phyloP scores from a whole-genome alignment of 2,329 filamentous ascomycete species.

The Colletotrichum tanaceti region DNA sequence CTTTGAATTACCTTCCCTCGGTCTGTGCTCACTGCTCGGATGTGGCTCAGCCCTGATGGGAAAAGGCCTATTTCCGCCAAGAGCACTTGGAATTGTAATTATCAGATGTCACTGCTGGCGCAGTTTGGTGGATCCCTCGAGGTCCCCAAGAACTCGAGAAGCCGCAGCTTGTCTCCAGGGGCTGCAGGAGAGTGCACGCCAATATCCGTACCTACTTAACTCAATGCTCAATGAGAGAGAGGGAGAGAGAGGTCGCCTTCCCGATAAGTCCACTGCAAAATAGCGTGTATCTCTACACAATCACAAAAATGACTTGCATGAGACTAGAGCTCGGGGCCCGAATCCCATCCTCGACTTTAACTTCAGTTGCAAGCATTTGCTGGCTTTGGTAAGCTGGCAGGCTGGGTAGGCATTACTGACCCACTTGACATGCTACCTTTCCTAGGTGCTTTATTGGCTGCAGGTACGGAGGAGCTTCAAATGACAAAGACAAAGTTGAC shows the following conservation, averaged over 20 bases:
- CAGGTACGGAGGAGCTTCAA: background rate
- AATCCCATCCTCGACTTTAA: constrained; percentile 4
- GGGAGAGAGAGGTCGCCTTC: no score
- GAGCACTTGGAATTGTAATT: background rate
- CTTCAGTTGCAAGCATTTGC: constrained; percentile 12
- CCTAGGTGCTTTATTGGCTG: constrained; percentile 11
- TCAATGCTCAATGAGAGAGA: no score
- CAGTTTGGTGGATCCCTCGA: background rate
- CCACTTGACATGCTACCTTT: constrained; percentile 32
- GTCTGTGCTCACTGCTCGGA: constrained; percentile 28
- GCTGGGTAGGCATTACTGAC: constrained; percentile 1
- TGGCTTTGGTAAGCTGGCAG: no score
- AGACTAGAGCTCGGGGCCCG: background rate
- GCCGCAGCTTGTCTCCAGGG: background rate
- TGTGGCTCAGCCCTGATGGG: constrained; percentile 16
- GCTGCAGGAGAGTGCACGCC: no score
- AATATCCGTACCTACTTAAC: no score
- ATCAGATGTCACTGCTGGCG: constrained; percentile 15
- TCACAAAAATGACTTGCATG: constrained; percentile 10
- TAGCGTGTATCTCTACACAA: background rate
- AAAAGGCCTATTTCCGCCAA: constrained; percentile 24
- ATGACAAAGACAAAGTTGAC: background rate
- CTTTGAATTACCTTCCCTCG: background rate
- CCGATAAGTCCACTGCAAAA: no score
- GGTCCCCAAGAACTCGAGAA: background rate